Base-by-base conservation (phyloP, 2,329 filamentous ascomycete species). In the Cladosporium cucumerinum region DNA sequence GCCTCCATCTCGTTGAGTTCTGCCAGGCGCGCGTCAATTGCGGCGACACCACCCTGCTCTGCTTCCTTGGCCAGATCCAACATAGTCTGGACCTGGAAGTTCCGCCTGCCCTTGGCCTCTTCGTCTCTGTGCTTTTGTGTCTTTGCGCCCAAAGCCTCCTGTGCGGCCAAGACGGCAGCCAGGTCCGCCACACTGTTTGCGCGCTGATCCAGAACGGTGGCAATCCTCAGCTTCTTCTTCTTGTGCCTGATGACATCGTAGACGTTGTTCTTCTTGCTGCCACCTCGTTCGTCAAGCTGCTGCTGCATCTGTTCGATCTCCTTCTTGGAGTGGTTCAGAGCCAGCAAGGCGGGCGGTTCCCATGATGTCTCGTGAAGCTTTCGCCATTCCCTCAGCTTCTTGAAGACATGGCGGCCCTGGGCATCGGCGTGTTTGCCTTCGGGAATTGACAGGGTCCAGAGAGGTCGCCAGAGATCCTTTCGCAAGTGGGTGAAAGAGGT, bases 201-300 rank as follows among this genome's bases (percentile, higher is more conserved):
- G 73, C 85, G 87, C 73, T 89, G 86, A 71, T 89, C 79, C 85
- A 88, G 87, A 52, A 88, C 78, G 63, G 78, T 79, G n/a, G 81
- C 82, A 25, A 82, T 78, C 66, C 81, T 80, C 74, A 84, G 82
- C 67, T 80, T 81, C 74, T 69, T 80, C 78, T 69, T 77, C 71
- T 65, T 70, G 73, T 71, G 66, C 63, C 68, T 70, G 61, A 74
- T 73, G 25, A 76, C 21, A 63, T 76, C 72, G 57, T 71, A 72
- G 5, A 71, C 71, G 3, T 62, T 70, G 59, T 74, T 69, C 66
- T 70, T 72, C 66, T 75, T 76, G 65, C 65, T 72, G 36, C 73
- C 74, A 10, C 72, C 73, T 48, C 68, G 66, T 18, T 69, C 36
- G 7, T 75, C 69, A 28, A 76, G 75, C 65, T 79, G 74, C 65